These are phyloP conservation scores for Musa beccarii DNA, from an alignment of 176 grass and related monocot genomes.

Conservation along the genomic window DNA sequence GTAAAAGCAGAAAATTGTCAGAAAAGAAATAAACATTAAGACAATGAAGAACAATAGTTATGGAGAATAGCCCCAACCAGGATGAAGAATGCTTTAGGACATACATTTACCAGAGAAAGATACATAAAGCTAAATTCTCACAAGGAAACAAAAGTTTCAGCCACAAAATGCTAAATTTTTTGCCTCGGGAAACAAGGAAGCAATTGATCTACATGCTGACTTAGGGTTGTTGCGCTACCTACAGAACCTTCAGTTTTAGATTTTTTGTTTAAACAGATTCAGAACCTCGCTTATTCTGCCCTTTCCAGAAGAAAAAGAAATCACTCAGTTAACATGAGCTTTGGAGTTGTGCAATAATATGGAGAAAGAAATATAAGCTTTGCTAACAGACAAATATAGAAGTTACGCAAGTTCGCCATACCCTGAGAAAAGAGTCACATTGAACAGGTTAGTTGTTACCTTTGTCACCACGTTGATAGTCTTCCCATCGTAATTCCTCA, in stretches of 20 bases:
- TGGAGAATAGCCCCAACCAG: constrained; percentile 10
- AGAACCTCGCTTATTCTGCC: too few relatives aligned
- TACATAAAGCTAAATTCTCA: neutral
- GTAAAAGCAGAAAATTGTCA: neutral
- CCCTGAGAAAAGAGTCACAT: neutral
- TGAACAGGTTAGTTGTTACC: constrained; percentile 14
- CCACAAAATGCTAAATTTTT: neutral
- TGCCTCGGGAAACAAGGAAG: neutral
- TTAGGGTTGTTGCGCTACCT: too few relatives aligned
- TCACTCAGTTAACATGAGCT: too few relatives aligned
- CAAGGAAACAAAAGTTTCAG: neutral
- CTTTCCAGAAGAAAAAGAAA: too few relatives aligned
- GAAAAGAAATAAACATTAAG: neutral
- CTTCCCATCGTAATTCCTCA: constrained; percentile 51
- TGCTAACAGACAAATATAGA: constrained; percentile 34
- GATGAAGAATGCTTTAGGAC: constrained; percentile 21
- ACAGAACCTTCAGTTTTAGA: too few relatives aligned
- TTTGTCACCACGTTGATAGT: constrained; percentile 21
- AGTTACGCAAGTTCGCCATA: constrained; percentile 49
- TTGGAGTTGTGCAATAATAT: constrained; percentile 1
- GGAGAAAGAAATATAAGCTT: constrained; percentile 62
- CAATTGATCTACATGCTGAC: neutral
- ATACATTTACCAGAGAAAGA: too few relatives aligned
- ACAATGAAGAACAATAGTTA: constrained; percentile 28
- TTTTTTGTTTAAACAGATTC: too few relatives aligned